Conservation (phyloP, 1,139 yeast genomes). For the Magnusiomyces magnusii region DNA sequence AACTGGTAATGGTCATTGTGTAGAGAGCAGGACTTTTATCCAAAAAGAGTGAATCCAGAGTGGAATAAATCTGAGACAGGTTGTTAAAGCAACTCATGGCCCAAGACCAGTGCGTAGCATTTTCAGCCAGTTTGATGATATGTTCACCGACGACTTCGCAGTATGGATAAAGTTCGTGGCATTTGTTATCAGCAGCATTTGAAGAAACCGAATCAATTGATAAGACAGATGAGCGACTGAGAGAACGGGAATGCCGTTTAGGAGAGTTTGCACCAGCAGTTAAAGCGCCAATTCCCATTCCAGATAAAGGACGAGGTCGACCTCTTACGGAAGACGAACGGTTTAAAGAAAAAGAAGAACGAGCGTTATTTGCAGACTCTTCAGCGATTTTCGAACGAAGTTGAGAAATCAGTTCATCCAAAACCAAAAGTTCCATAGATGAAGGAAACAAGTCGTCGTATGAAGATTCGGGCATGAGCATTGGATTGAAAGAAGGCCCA, state of each 20-base stretch:
- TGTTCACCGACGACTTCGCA: slow-evolving; percentile 14
- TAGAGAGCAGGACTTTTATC: slow-evolving; percentile 2
- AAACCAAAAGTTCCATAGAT: slow-evolving; percentile 8
- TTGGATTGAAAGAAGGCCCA: background rate
- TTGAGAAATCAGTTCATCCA: slow-evolving; percentile 10
- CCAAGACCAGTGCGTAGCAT: slow-evolving; percentile 16
- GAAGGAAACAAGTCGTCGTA: slow-evolving; percentile 14
- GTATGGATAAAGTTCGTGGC: background rate
- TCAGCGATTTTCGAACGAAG: slow-evolving; percentile 1
- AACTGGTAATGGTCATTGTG: slow-evolving; percentile 1
- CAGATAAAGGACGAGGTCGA: slow-evolving; percentile 5
- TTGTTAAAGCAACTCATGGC: slow-evolving; percentile 9
- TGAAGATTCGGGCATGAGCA: background rate
- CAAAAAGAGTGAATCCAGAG: background rate
- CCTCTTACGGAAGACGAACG: background rate
- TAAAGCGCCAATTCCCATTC: slow-evolving; percentile 1
- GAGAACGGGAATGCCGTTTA: background rate
- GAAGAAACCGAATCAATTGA: background rate
- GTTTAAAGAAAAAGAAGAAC: background rate
- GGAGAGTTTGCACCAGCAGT: background rate
- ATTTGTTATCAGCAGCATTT: background rate
- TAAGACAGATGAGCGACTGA: background rate
- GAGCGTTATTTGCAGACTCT: background rate
- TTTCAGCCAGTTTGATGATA: slow-evolving; percentile 10
- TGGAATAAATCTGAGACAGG: slow-evolving; percentile 7